Conservation (phyloP, 805 yeast species). For the Wickerhamiella bombiphila region DNA sequence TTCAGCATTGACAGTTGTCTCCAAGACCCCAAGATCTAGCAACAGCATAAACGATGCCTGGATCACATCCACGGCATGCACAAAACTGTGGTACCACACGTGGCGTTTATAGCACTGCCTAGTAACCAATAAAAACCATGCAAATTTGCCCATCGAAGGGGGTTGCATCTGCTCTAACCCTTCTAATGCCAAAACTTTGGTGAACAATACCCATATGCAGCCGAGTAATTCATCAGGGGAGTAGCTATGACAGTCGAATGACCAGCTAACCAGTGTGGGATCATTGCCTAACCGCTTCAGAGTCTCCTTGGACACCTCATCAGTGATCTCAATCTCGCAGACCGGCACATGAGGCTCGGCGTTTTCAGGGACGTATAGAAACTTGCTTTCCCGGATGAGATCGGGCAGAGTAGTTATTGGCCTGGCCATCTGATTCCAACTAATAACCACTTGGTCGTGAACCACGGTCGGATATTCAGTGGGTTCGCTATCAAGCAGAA, state of each 20-base stretch:
- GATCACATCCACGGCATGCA: slow-evolving; percentile 90
- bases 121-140: slow-evolving; percentile 47
- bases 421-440: neutral
- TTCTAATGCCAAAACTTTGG: neutral
- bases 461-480: neutral
- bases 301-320: neutral
- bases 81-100: slow-evolving; percentile 86
- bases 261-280: slow-evolving; percentile 29
- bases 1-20: neutral
- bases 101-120: slow-evolving; percentile 71
- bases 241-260: slow-evolving; percentile 54
- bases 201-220: slow-evolving; percentile 43
- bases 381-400: neutral
- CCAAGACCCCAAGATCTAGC: neutral
- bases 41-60: slow-evolving; percentile 67
- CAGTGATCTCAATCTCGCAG: neutral
- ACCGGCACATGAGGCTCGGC: neutral
- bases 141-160: slow-evolving; percentile 32
- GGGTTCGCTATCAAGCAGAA: neutral
- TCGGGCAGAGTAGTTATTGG: neutral
- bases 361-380: neutral
- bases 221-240: slow-evolving; percentile 50
- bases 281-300: neutral
- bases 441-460: neutral
- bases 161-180: slow-evolving; percentile 3